These are phyloP conservation scores for Rhynchosporium agropyri DNA, from an alignment of 2,329 filamentous ascomycete genomes.

Conservation along the genomic window DNA sequence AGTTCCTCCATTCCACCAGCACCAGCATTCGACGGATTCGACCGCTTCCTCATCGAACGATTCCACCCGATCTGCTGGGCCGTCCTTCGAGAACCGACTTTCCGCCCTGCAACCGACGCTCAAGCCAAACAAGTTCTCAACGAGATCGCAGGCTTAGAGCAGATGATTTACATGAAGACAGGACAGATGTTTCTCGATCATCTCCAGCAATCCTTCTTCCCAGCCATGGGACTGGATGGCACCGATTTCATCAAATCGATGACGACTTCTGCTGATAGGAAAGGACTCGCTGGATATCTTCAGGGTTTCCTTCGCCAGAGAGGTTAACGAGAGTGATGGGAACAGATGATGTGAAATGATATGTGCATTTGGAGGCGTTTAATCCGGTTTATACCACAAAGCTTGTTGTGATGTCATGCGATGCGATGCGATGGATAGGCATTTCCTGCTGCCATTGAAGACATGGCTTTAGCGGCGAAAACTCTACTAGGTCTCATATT, in stretches of 20 bases:
- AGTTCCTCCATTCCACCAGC: conserved; percentile 53
- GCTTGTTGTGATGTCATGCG: conserved; percentile 12
- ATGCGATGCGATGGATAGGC: conserved; percentile 19
- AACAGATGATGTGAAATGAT: conserved; percentile 19
- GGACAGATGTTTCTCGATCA: conserved; percentile 78
- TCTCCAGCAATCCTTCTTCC: conserved; percentile 65
- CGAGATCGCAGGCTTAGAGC: conserved; percentile 85
- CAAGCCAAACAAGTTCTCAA: conserved; percentile 85
- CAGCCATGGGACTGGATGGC: conserved; percentile 64
- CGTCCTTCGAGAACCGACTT: conserved; percentile 75
- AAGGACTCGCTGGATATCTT: conserved; percentile 66
- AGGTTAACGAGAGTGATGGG: conserved; percentile 19
- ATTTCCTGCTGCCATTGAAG: conserved; percentile 23
- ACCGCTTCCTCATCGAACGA: conserved; percentile 83
- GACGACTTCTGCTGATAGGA: conserved; percentile 61
- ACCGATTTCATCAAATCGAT: conserved; percentile 61
- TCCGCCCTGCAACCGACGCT: conserved; percentile 79
- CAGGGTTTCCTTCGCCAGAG: conserved; percentile 55
- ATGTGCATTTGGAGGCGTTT: conserved; percentile 33
- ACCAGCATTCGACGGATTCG: conserved; percentile 80
- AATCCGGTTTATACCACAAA: conserved; percentile 25
- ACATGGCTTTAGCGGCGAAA: conserved; percentile 26
- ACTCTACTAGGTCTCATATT: conserved; percentile 12
- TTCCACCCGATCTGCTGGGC: conserved; percentile 93
- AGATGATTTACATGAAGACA: conserved; percentile 87